Evolutionary conservation across 2,329 filamentous ascomycete species (phyloP), one percentile per base, ranked within the genome.

Genomic region (Periconia digitata): DNA sequence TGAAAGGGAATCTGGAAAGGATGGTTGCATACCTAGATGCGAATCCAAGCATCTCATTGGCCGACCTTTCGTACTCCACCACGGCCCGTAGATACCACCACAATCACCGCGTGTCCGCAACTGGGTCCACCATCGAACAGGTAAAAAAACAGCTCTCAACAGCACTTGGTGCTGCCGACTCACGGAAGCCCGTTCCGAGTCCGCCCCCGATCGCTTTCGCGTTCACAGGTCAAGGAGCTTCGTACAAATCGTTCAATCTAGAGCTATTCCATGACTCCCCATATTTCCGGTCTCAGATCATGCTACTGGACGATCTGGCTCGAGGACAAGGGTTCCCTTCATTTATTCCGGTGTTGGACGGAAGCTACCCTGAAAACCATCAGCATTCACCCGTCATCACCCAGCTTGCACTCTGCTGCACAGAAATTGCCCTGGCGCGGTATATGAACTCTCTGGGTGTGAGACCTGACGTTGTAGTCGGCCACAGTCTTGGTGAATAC

Each of bases 381-480:
- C 16, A 12, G 40, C 35, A 32, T 35, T 24, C 13, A 43, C 37
- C 21, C 47, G 5, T 46, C 57, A 7, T 40, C 5, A 53, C 56
- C 12, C 77, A 79, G 40, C 60, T 79, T 1, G 74, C 71, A 2
- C 53, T 64, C 3, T 60, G 71, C 1, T 72, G 63, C 42, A 45
- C 74, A 1, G 62, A 79, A 52, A 75, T 80, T 21, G 59, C 61
- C 0, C 29, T 64, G 6, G 32, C 22, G 12, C 43, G 35, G 3
- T 22, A 48, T 4, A 57, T 49, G 60, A 22, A 4, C 3, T 54
- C 55, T 2, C 50, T 36, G 40, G 53, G 52, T 8, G 40, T 62
- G 3, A 38, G 7, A 1, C 56, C 60, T 5, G 20, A 8, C 15
- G 35, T 38, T 2, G 58, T 65, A 2, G 29, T 60, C 12, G 63